These are phyloP conservation scores for Sporothrix euskadiensis DNA, from an alignment of 2,329 filamentous ascomycete species.

Conservation along the genomic window DNA sequence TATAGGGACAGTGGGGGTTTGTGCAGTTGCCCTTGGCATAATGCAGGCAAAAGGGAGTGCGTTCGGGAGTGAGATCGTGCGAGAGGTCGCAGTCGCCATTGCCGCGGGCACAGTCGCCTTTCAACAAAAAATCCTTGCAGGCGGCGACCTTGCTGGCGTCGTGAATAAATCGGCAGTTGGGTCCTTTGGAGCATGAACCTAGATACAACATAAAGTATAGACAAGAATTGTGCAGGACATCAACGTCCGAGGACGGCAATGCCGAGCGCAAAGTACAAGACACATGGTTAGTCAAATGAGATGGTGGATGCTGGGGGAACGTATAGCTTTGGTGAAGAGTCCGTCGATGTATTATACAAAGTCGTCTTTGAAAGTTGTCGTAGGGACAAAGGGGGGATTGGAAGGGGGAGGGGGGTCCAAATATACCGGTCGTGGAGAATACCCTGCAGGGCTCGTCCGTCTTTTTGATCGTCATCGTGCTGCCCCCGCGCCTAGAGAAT, in stretches of 20 bases:
- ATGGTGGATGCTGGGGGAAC: not conserved
- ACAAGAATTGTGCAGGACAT: not conserved
- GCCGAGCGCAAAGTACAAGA: slow-evolving; percentile 6
- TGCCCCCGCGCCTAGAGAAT: slow-evolving; percentile 47
- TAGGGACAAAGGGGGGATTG: not conserved
- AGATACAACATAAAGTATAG: slow-evolving; percentile 34
- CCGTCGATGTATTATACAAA: not conserved
- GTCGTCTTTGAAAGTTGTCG: not conserved
- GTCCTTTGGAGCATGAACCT: slow-evolving; percentile 86
- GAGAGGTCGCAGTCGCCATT: slow-evolving; percentile 79
- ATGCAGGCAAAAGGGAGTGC: slow-evolving; percentile 85
- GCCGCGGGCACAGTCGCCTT: slow-evolving; percentile 74
- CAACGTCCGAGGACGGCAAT: not conserved
- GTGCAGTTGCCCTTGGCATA: slow-evolving; percentile 88
- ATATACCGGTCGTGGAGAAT: slow-evolving; percentile 69
- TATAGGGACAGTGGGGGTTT: slow-evolving; percentile 82
- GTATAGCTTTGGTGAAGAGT: not conserved
- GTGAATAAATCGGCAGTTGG: slow-evolving; percentile 77
- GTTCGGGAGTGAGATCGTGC: slow-evolving; percentile 79
- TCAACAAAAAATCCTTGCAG: slow-evolving; percentile 83
- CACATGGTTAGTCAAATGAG: slow-evolving; percentile 23
- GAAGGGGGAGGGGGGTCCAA: slow-evolving; percentile 37
- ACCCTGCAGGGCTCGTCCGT: slow-evolving; percentile 71
- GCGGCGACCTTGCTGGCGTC: slow-evolving; percentile 84
- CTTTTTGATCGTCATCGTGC: slow-evolving; percentile 58